These are phyloP conservation scores for Brassica juncea DNA, from an alignment of 345 rosid species.

Conservation along the genomic window DNA sequence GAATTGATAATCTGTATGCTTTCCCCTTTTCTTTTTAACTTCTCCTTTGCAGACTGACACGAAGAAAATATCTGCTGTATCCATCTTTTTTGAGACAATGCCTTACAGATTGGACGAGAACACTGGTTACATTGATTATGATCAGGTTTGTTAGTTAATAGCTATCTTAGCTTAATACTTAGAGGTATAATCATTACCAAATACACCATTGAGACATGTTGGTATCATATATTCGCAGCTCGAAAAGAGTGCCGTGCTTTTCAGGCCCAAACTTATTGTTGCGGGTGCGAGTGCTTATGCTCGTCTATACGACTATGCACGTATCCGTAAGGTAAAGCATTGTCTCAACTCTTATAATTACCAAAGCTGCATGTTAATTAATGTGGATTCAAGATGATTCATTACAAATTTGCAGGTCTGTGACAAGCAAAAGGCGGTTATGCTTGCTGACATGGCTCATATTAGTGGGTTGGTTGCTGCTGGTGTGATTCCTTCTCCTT, in stretches of 20 bases:
- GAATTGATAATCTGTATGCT: too few species aligned
- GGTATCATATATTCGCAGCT: conserved; percentile 47
- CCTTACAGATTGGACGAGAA: conserved; percentile 90
- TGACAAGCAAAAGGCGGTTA: conserved; percentile 88
- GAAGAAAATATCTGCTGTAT: conserved; percentile 93
- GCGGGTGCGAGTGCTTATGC: conserved; percentile 99
- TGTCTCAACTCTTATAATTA: conserved; percentile 32
- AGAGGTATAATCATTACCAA: not conserved
- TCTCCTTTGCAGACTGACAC: conserved; percentile 98
- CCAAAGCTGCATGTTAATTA: too few species aligned
- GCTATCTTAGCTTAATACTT: not conserved
- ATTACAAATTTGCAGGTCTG: conserved; percentile 64
- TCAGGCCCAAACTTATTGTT: conserved; percentile 91
- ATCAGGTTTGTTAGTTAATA: conserved; percentile 57
- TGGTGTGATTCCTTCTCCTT: conserved; percentile 94
- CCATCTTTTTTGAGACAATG: conserved; percentile 95
- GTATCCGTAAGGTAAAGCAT: conserved; percentile 73
- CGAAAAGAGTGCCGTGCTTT: conserved; percentile 79
- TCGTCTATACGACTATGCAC: conserved; percentile 88
- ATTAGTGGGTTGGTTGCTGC: conserved; percentile 97
- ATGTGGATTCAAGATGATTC: not conserved
- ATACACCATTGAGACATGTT: not conserved
- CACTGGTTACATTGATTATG: conserved; percentile 92
- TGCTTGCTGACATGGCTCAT: conserved; percentile 97
- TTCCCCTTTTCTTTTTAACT: too few species aligned